Evolutionary conservation across 129 eudicot species (phyloP).

Genomic region (Apium graveolens): DNA sequence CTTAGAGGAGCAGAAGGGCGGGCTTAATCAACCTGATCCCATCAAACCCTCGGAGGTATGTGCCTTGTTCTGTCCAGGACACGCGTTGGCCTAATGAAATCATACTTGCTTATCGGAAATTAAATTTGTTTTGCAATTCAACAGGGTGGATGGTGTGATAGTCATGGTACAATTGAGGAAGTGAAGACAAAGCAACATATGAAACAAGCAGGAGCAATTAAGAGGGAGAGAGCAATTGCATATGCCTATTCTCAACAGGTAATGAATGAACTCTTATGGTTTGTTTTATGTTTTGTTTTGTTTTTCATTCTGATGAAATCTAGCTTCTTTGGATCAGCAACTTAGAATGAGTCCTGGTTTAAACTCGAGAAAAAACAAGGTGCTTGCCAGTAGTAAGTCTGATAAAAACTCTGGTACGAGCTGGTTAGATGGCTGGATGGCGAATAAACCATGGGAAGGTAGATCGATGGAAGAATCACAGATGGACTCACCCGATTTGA

Average conservation of each 20-base stretch:
- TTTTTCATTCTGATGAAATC: slow-evolving; percentile 1
- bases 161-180: slow-evolving; percentile 61
- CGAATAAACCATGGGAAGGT: slow-evolving; percentile 75
- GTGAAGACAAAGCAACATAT: slow-evolving; percentile 53
- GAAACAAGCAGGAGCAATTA: slow-evolving; percentile 74
- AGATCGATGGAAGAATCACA: slow-evolving; percentile 35
- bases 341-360: slow-evolving; percentile 31
- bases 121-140: neutral
- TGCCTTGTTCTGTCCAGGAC: neutral
- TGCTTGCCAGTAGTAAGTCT: slow-evolving; percentile 19
- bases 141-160: slow-evolving; percentile 85
- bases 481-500: slow-evolving; percentile 12
- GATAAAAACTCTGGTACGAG: slow-evolving; percentile 38
- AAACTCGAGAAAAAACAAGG: slow-evolving; percentile 19
- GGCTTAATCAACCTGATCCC: slow-evolving; percentile 26
- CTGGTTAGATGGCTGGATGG: slow-evolving; percentile 96
- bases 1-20: slow-evolving; percentile 18
- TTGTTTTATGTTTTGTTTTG: neutral
- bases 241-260: slow-evolving; percentile 77
- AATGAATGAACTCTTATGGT: neutral
- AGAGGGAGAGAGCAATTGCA: slow-evolving; percentile 71
- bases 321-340: slow-evolving; percentile 27
- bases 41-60: slow-evolving; percentile 56
- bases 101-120: neutral
- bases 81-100: neutral